Evolutionary conservation across 2,329 filamentous ascomycete species (phyloP).

Genomic region (Neofusicoccum umdonicola): DNA sequence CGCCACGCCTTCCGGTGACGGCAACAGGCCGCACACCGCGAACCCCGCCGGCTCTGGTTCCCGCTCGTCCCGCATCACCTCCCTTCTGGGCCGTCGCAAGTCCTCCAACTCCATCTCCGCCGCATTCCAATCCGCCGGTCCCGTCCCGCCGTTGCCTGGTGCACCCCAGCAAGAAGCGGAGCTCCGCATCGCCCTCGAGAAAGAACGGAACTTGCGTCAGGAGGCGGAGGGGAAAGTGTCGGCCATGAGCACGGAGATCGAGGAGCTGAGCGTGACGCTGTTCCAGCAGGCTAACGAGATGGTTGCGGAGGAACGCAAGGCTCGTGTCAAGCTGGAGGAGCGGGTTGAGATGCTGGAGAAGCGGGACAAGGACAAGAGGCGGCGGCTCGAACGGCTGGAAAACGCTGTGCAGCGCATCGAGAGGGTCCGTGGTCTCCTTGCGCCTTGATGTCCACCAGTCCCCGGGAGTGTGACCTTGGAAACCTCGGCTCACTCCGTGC

Average conservation of each 20-base stretch:
- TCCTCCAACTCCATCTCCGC: constrained; percentile 20
- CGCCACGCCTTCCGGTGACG: constrained; percentile 25
- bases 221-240: constrained; percentile 67
- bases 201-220: constrained; percentile 65
- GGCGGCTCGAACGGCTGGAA: constrained; percentile 68
- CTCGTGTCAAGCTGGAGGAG: constrained; percentile 69
- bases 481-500: neutral
- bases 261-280: constrained; percentile 71
- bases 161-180: constrained; percentile 38
- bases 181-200: constrained; percentile 62
- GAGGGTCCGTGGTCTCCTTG: constrained; percentile 63
- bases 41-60: constrained; percentile 22
- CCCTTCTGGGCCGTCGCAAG: constrained; percentile 39
- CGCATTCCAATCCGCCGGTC: constrained; percentile 34
- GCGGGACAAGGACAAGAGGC: constrained; percentile 67
- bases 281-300: constrained; percentile 87
- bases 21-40: constrained; percentile 29
- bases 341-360: constrained; percentile 66
- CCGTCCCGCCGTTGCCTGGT: constrained; percentile 29
- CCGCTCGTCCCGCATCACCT: constrained; percentile 43
- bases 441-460: neutral
- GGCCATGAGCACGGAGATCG: constrained; percentile 69
- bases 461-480: neutral
- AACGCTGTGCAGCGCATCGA: constrained; percentile 69
- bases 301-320: constrained; percentile 73